Evolutionary conservation across 495 filamentous ascomycete species (phyloP).

Genomic region (Xylaria telfairii): DNA sequence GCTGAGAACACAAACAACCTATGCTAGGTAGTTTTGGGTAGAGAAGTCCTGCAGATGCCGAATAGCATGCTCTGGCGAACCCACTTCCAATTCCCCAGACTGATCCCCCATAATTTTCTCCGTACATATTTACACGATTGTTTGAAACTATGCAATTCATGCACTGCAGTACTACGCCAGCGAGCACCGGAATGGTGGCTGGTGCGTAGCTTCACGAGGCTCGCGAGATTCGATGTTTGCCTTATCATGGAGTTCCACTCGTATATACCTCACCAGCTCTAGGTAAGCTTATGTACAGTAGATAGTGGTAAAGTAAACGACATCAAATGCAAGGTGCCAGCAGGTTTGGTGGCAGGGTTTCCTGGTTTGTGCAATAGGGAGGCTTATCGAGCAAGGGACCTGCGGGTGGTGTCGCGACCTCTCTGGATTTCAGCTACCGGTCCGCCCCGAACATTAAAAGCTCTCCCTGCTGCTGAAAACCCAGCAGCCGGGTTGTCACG

Average conservation of each 20-base stretch:
- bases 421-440: slow-evolving; percentile 18
- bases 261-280: background rate
- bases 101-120: slow-evolving; percentile 12
- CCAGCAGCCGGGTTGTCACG: background rate
- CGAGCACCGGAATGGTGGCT: slow-evolving; percentile 9
- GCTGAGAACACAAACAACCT: slow-evolving; percentile 22
- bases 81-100: slow-evolving; percentile 16
- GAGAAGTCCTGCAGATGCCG: slow-evolving; percentile 16
- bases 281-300: slow-evolving; percentile 2
- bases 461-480: background rate
- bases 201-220: background rate
- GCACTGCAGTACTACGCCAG: background rate
- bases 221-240: background rate
- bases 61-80: background rate
- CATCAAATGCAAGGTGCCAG: background rate
- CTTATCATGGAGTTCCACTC: background rate
- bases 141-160: slow-evolving; percentile 20
- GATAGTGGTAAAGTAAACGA: background rate
- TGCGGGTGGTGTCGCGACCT: background rate
- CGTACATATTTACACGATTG: slow-evolving; percentile 2
- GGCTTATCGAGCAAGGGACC: slow-evolving; percentile 14
- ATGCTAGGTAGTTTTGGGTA: no score
- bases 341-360: slow-evolving; percentile 2
- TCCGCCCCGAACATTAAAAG: slow-evolving; percentile 11
- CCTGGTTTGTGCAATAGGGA: slow-evolving; percentile 16